Base-by-base conservation (phyloP, 2,329 filamentous ascomycete species). In the Capronia epimyces region DNA sequence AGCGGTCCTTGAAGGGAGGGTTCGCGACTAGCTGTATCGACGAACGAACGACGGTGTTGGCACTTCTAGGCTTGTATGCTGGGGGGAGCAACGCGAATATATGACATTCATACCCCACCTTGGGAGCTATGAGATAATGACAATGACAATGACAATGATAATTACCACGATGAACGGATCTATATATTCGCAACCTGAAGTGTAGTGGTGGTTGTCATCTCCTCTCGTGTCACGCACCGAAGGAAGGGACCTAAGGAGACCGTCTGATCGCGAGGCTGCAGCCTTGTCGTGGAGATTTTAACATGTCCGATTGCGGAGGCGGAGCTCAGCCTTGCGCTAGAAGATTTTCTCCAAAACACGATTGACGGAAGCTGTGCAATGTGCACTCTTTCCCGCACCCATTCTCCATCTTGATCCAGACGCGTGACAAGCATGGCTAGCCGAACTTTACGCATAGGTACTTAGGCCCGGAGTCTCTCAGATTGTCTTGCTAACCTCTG, bases 401-500 rank as follows among this genome's bases (percentile, higher is more conserved):
- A 18, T 37, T 36, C 37, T 34, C 13, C n/a, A n/a, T n/a, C n/a
- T 39, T 16, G 15, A 21, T 18, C 20, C 4, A 18, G 15, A 5
- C 10, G 9, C 7, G 40, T 24, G 21, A 27, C 22, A 47, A 42
- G 15, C n/a, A 55, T 55, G 52, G 55, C 55, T 13, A 45, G 47
- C 15, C 34, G 55, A 48, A 52, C 49, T n/a, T 45, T 57, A 39
- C 49, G 55, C 21, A 57, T 57, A 54, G 54, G 54, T 54, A 46
- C 12, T 46, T 42, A 27, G n/a, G 6, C 9, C 3, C 20, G 3
- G n/a, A 8, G 15, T 20, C 15, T 12, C 29, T 24, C 42, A 6
- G 12, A 27, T 31, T 12, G 9, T 24, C 15, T 20, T 15, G 9
- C 15, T 46, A 32, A 29, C 16, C n/a, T 43, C 20, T 21, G 13